Evolutionary conservation across 768 basidiomycete species (phyloP), one percentile per base, ranked within the genome.

Genomic region (Leccinum boreale): DNA sequence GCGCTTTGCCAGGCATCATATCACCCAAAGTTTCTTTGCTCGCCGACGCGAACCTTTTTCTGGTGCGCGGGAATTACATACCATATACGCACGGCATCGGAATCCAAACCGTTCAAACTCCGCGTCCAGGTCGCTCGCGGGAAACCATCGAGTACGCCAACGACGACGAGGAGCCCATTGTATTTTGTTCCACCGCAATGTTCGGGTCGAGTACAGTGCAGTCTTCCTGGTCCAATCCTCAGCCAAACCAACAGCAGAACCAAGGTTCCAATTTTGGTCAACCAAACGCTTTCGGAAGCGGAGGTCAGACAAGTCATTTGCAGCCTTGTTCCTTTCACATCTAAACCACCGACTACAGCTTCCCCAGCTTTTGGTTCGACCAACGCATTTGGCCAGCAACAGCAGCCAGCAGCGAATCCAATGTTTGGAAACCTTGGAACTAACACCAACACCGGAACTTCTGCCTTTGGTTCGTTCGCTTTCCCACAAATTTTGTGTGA

Each of bases 361-460:
- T 85, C 48, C 61, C 67, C 72, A 84, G 84, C 79, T 53, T 85
- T 85, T 69, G 81, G 84, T 61, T 75, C 79, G 53, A 68, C 76
- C 54, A 72, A 69, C 65, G 75, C 84, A 58, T 88, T 89, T 78
- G 83, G 85, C 53, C 85, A 87, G 61, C 87, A 82, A 67, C 82
- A 79, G 64, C 86, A 83, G 62, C 86, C 83, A 66, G 81, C 81
- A 64, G 81, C 84, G 5, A 91, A 91, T 66, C 87, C 90, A 44
- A 92, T 92, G 88, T 92, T 92, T 70, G 90, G 90, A 50, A 83
- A 80, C 60, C 68, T 85, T 48, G 77, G 74, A 24, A 73, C 73
- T 14, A 67, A 52, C 15, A 52, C 73, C 19, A 67, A 52, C 15
- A 52, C 73, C 19, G 68, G 73, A 39, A 62, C 76, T 36, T 65